These are phyloP conservation scores for Candida taoyuanica DNA, from an alignment of 805 yeast genomes.

Conservation along the genomic window DNA sequence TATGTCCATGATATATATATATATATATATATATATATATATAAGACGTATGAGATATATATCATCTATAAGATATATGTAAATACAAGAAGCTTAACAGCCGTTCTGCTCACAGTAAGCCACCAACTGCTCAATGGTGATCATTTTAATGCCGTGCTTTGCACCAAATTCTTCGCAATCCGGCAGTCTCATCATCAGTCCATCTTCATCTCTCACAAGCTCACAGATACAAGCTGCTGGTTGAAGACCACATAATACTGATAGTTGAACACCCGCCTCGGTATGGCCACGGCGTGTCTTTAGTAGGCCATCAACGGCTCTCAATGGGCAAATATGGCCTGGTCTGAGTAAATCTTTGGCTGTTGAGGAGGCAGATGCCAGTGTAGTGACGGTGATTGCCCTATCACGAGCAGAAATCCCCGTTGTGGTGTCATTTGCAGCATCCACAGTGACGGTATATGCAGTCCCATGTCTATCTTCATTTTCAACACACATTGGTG, in stretches of 20 bases:
- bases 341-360: slow-evolving; percentile 79
- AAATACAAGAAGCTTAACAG: slow-evolving; percentile 7
- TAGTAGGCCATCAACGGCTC: slow-evolving; percentile 86
- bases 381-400: slow-evolving; percentile 68
- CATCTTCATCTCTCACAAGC: slow-evolving; percentile 87
- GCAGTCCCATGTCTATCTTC: slow-evolving; percentile 95
- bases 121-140: slow-evolving; percentile 73
- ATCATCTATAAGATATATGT: background rate
- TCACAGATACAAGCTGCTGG: slow-evolving; percentile 95
- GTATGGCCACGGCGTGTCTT: slow-evolving; percentile 89
- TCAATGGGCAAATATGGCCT: slow-evolving; percentile 89
- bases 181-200: slow-evolving; percentile 89
- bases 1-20: too few species aligned
- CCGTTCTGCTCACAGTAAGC: slow-evolving; percentile 38
- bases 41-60: too few species aligned
- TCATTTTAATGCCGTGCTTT: slow-evolving; percentile 57
- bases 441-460: slow-evolving; percentile 89
- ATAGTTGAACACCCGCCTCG: slow-evolving; percentile 91
- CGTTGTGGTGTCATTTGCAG: slow-evolving; percentile 78
- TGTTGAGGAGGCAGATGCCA: slow-evolving; percentile 56
- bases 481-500: slow-evolving; percentile 53
- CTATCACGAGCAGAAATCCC: slow-evolving; percentile 96
- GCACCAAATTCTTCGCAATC: slow-evolving; percentile 74
- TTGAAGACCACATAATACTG: slow-evolving; percentile 66
- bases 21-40: background rate